phyloP scores from a whole-genome alignment of 345 rosid species.

The Eucalyptus rudis region DNA sequence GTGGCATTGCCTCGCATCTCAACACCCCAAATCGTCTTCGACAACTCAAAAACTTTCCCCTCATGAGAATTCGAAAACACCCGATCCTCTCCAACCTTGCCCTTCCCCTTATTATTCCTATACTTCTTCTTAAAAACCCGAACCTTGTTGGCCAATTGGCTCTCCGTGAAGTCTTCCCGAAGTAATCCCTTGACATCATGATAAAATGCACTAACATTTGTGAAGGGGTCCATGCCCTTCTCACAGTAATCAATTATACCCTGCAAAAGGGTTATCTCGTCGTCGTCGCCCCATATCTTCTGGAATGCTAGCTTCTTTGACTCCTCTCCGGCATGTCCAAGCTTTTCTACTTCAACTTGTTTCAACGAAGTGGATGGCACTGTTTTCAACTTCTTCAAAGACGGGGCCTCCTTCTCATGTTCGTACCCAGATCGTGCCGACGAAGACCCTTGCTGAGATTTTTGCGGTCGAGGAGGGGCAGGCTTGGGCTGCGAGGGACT shows the following conservation, averaged over 20 bases:
- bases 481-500: neutral
- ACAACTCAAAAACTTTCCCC: neutral
- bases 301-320: neutral
- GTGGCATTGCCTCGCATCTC: neutral
- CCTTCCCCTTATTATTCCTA: neutral
- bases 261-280: conserved; percentile 6
- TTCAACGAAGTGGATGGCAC: neutral
- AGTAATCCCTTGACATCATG: conserved; percentile 1
- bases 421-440: neutral
- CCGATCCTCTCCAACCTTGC: neutral
- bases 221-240: neutral
- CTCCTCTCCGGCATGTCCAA: neutral
- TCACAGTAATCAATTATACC: conserved; percentile 10
- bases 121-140: neutral
- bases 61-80: neutral
- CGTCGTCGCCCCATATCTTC: conserved; percentile 11
- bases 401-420: neutral
- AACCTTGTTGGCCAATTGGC: conserved; percentile 5
- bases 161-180: neutral
- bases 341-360: neutral
- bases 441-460: neutral
- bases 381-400: neutral
- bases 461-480: neutral
- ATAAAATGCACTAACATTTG: neutral
- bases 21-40: neutral